Base-by-base conservation (phyloP, 73 alveolate species). In the Symbiodinium natans region DNA sequence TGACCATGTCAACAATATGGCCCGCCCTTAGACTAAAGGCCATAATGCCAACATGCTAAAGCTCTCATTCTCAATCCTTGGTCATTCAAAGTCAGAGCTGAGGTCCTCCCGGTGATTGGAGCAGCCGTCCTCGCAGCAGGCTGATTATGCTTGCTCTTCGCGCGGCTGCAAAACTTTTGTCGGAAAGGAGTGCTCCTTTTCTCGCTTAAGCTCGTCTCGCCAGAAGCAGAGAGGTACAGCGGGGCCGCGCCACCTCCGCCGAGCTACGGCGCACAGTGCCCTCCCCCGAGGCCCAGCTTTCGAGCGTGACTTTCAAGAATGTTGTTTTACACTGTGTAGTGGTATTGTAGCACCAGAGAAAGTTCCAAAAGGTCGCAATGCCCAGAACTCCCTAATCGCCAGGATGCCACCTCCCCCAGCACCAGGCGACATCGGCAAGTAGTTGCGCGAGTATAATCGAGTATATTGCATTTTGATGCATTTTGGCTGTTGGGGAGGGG, bases 101-200 rank as follows among this genome's bases (percentile, higher is more conserved):
- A 52, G 71, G 71, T 29, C 71, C 71, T 52, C 71, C 71, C 23
- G 71, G 71, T 29, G 71, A 52, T 52, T 52, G 71, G 71, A 52
- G 71, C 71, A 52, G 71, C 71, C 71, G 71, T 29, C 71, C 71
- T 52, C 71, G 71, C 71, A 52, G 68, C 68, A 52, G 71, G 71
- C 71, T 15, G 71, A 29, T 52, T 8, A 52, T 13, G 23, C n/a
- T 52, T 29, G 23, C 23, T 23, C 71, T 23, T 21, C 71, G 9
- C 23, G 1, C 23, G 1, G n/a, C n/a, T n/a, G 71, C 71, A 52
- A 23, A 15, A 8, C 17, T 23, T 46, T 21, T 21, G 2, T 52
- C 71, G 2, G 71, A 29, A 52, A 15, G 71, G 23, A 4, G 31
- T 52, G 71, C 71, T 2, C 17, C 23, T 29, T 0, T 21, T 0